phyloP scores from a whole-genome alignment of 2,329 filamentous ascomycete species.

The Cladophialophora yegresii region DNA sequence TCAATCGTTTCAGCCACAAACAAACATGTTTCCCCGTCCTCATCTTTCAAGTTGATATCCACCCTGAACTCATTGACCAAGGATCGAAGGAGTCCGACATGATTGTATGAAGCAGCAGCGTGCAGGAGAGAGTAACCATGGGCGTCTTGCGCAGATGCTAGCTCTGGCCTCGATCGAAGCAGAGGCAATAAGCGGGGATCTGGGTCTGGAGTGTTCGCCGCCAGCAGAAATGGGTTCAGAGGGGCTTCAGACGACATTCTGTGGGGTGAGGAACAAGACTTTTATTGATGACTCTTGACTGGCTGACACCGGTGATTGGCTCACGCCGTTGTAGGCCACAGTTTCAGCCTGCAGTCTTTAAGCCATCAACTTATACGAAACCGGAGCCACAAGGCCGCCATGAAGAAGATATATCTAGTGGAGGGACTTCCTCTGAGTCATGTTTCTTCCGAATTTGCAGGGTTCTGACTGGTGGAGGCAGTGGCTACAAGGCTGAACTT shows the following conservation, averaged over 20 bases:
- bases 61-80: slow-evolving; percentile 77
- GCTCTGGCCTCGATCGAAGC: slow-evolving; percentile 70
- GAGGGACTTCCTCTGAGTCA: slow-evolving; percentile 4
- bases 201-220: slow-evolving; percentile 67
- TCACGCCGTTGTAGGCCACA: neutral
- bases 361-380: neutral
- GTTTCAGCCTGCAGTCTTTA: neutral
- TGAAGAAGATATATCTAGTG: neutral
- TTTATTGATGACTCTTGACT: neutral
- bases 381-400: neutral
- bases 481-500: slow-evolving; percentile 7
- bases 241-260: slow-evolving; percentile 25
- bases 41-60: slow-evolving; percentile 77
- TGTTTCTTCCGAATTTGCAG: neutral
- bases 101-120: slow-evolving; percentile 89
- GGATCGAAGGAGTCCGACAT: slow-evolving; percentile 73
- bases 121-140: slow-evolving; percentile 95
- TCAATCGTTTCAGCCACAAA: slow-evolving; percentile 85
- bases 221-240: slow-evolving; percentile 69
- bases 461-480: slow-evolving; percentile 8
- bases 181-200: slow-evolving; percentile 71
- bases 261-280: neutral
- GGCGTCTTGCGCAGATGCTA: slow-evolving; percentile 79
- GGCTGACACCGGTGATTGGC: neutral
- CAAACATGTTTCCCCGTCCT: slow-evolving; percentile 90